Evolutionary conservation across 1,284 basidiomycete species (phyloP).

Genomic region (Peniophora sp.): DNA sequence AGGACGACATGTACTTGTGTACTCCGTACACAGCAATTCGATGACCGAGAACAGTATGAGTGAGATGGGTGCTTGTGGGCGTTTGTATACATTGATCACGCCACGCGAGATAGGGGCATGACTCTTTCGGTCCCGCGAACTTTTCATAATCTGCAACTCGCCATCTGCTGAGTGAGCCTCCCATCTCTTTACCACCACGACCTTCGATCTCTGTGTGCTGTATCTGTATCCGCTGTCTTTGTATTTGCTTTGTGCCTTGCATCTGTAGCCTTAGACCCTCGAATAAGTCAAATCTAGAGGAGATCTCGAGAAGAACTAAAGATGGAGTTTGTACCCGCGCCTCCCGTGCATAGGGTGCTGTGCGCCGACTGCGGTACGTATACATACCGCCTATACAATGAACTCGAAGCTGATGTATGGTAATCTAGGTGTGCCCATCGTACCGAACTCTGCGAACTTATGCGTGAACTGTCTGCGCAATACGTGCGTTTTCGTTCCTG

Average conservation of each 20-base stretch:
- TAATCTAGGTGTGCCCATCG: slow-evolving; percentile 77
- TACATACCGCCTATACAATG: slow-evolving; percentile 1
- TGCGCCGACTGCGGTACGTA: slow-evolving; percentile 75
- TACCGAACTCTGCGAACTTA: slow-evolving; percentile 93
- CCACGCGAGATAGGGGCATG: background rate
- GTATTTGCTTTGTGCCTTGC: background rate
- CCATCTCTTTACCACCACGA: background rate
- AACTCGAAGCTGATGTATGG: background rate
- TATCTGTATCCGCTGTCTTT: background rate
- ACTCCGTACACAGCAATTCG: too few species aligned
- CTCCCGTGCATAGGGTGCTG: slow-evolving; percentile 68
- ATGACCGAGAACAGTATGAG: too few species aligned
- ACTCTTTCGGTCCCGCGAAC: background rate
- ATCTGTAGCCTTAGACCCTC: background rate
- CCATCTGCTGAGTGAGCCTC: background rate
- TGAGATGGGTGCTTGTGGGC: too few species aligned
- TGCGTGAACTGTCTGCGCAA: slow-evolving; percentile 91
- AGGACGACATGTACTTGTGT: too few species aligned
- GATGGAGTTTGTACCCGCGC: slow-evolving; percentile 71
- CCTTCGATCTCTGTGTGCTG: background rate
- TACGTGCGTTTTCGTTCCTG: slow-evolving; percentile 40
- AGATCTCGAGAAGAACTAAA: background rate
- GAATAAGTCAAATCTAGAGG: background rate
- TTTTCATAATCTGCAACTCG: background rate
- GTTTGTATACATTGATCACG: background rate